Percentiles rank a stretch among this genome's conserved stretches.
Conservation (phyloP, 2,329 filamentous ascomycete species). For the Penicillium brevicompactum region DNA sequence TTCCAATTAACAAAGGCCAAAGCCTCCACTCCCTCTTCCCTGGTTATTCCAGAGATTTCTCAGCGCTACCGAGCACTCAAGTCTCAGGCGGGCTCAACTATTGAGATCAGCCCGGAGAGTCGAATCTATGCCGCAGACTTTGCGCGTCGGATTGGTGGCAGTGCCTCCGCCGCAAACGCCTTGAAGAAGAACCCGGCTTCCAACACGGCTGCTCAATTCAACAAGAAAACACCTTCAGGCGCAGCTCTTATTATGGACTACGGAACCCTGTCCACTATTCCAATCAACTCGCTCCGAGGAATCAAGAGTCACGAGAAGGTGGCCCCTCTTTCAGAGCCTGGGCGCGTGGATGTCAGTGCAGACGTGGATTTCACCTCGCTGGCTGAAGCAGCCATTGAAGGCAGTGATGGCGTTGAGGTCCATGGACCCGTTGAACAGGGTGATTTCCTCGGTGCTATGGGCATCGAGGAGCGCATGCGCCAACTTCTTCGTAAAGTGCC, state of each 20-base stretch:
- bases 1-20: conserved; percentile 84
- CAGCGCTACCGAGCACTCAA: conserved; percentile 77
- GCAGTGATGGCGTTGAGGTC: conserved; percentile 80
- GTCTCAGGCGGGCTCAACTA: conserved; percentile 66
- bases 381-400: conserved; percentile 75
- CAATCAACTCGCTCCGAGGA: conserved; percentile 85
- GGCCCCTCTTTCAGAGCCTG: conserved; percentile 77
- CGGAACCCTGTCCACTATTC: conserved; percentile 76
- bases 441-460: conserved; percentile 76
- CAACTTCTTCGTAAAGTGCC: conserved; percentile 59
- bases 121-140: conserved; percentile 79
- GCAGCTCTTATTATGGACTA: conserved; percentile 97
- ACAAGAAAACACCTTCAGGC: conserved; percentile 69
- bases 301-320: conserved; percentile 77
- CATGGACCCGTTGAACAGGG: conserved; percentile 90
- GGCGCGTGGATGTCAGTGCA: conserved; percentile 82
- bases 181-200: conserved; percentile 24
- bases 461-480: conserved; percentile 75
- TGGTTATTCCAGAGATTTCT: conserved; percentile 81
- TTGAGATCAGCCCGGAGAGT: conserved; percentile 90
- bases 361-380: conserved; percentile 92
- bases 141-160: conserved; percentile 78
- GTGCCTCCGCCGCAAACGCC: conserved; percentile 32
- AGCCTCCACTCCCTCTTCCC: conserved; percentile 75
- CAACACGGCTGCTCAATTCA: conserved; percentile 35